phyloP scores from a whole-genome alignment of 73 alveolate genomes.

The Paramecium sonneborni region DNA sequence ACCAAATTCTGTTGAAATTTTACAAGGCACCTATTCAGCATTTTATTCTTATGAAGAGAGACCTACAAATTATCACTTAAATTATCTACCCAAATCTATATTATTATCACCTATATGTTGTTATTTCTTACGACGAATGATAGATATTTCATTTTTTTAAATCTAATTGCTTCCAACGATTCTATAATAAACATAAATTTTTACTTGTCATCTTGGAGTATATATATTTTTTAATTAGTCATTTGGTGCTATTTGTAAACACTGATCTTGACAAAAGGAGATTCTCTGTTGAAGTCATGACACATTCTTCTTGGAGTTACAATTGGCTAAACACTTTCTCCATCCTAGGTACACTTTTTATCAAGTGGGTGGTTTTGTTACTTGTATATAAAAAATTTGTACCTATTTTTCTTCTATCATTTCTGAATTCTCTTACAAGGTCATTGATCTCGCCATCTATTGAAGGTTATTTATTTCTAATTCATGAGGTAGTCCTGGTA shows the following conservation, averaged over 20 bases:
- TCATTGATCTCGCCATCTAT: neutral
- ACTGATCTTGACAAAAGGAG: neutral
- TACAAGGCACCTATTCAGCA: neutral
- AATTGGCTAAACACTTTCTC: neutral
- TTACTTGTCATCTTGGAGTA: conserved; percentile 24
- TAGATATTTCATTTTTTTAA: neutral
- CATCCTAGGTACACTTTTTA: neutral
- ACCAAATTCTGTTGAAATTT: conserved; percentile 4
- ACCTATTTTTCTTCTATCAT: neutral
- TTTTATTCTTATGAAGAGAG: neutral
- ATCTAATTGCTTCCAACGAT: neutral
- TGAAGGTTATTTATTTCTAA: neutral
- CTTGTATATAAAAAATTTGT: neutral
- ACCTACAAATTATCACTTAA: neutral
- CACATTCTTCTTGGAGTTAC: neutral
- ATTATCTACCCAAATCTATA: neutral
- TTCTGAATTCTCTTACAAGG: neutral
- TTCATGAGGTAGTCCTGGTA: neutral
- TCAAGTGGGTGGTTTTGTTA: neutral
- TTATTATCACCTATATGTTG: neutral
- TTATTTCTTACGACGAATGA: neutral
- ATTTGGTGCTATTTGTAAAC: neutral
- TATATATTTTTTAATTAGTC: neutral
- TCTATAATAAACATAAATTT: neutral
- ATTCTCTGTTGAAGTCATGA: neutral